Conservation (phyloP, 108 stramenopile genomes). For the Mediolabrus comicus region DNA sequence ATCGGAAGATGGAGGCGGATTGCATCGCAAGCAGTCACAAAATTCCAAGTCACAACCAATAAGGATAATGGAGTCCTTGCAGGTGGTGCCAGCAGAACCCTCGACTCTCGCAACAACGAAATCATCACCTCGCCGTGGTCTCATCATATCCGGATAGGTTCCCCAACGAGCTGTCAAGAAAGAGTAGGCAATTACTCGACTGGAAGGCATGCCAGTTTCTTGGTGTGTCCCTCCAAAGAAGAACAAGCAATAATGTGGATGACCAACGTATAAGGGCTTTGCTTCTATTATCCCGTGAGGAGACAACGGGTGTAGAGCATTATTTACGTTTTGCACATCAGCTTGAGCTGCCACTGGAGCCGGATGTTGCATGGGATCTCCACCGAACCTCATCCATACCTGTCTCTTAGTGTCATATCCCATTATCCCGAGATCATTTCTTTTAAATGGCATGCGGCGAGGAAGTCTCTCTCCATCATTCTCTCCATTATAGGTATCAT, state of each 20-base stretch:
- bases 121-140: conserved; percentile 16
- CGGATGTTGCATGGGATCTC: conserved; percentile 16
- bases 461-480: conserved; percentile 3
- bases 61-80: conserved; percentile 19
- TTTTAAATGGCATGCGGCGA: conserved; percentile 22
- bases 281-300: conserved; percentile 9
- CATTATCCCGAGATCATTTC: conserved; percentile 26
- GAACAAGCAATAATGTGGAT: conserved; percentile 17
- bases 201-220: conserved; percentile 9
- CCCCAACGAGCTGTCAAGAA: conserved; percentile 30
- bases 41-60: conserved; percentile 29
- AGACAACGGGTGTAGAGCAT: conserved; percentile 19
- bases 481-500: not conserved
- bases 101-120: conserved; percentile 23
- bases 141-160: conserved; percentile 26
- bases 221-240: conserved; percentile 29
- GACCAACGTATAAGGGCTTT: conserved; percentile 15
- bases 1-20: not conserved
- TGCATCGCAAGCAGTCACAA: conserved; percentile 30
- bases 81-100: not conserved
- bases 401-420: conserved; percentile 9
- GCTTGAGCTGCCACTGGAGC: not conserved
- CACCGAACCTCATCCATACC: conserved; percentile 25
- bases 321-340: not conserved
- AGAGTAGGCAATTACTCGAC: conserved; percentile 21